These are phyloP conservation scores for Cryptococcus hybrid DNA, from an alignment of 1,284 basidiomycete species.

Conservation along the genomic window DNA sequence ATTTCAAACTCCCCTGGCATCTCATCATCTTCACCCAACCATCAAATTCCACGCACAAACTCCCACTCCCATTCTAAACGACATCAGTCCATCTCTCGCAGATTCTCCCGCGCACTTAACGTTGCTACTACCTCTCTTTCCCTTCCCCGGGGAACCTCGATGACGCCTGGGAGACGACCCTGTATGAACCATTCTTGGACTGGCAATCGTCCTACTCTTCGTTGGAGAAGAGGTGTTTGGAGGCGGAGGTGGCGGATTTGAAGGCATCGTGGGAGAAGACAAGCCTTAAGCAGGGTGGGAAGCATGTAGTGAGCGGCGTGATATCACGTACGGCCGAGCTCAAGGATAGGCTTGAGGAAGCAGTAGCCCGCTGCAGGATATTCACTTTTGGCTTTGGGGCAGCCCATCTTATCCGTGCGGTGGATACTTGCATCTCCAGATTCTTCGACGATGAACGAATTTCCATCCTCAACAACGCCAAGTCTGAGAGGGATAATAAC, in stretches of 20 bases:
- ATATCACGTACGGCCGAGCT: constrained; percentile 69
- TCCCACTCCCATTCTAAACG: constrained; percentile 5
- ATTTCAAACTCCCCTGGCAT: constrained; percentile 3
- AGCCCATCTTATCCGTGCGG: constrained; percentile 65
- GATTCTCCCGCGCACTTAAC: constrained; percentile 31
- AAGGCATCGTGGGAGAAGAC: constrained; percentile 21
- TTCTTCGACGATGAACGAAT: constrained; percentile 64
- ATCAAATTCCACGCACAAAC: constrained; percentile 1
- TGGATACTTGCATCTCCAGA: constrained; percentile 66
- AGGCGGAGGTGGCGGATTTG: constrained; percentile 57
- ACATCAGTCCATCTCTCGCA: constrained; percentile 23
- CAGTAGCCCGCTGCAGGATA: constrained; percentile 65
- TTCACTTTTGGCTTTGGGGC: constrained; percentile 88
- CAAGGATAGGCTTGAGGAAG: constrained; percentile 74
- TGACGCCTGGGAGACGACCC: constrained; percentile 70
- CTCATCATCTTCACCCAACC: constrained; percentile 5
- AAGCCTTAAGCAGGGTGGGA: not conserved
- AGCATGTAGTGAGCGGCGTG: constrained; percentile 54
- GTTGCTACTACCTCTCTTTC: constrained; percentile 14
- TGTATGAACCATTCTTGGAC: constrained; percentile 89
- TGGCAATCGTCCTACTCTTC: constrained; percentile 77
- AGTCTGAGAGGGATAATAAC: not conserved
- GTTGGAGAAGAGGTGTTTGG: constrained; percentile 68
- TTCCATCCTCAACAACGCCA: constrained; percentile 12
- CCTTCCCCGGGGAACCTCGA: constrained; percentile 10